Conservation (phyloP, 2,329 filamentous ascomycete species). For the Pseudogymnoascus sp. region DNA sequence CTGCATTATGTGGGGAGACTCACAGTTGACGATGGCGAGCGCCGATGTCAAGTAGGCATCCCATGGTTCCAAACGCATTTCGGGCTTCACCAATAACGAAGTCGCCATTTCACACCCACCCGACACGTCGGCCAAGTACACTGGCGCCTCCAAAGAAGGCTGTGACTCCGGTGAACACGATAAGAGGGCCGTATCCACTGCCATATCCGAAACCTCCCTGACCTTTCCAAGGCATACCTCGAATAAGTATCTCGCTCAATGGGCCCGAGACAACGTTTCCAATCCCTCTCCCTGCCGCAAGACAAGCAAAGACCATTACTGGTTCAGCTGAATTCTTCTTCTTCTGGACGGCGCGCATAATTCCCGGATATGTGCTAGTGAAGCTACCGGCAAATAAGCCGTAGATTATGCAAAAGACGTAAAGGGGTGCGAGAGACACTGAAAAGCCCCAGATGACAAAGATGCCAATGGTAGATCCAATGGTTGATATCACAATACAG, state of each 20-base stretch:
- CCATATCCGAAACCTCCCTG: slow-evolving; percentile 19
- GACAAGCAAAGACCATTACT: slow-evolving; percentile 25
- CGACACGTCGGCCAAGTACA: slow-evolving; percentile 35
- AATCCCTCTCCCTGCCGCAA: slow-evolving; percentile 22
- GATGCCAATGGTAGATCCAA: slow-evolving; percentile 38
- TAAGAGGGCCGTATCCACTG: slow-evolving; percentile 21
- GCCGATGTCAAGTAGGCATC: not conserved
- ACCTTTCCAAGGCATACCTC: slow-evolving; percentile 9
- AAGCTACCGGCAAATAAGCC: slow-evolving; percentile 48
- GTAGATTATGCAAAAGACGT: slow-evolving; percentile 40
- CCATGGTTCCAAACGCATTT: not conserved
- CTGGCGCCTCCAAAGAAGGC: slow-evolving; percentile 29
- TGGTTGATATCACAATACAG: slow-evolving; percentile 37
- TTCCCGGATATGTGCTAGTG: slow-evolving; percentile 39
- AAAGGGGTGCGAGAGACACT: slow-evolving; percentile 33
- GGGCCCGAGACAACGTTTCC: slow-evolving; percentile 21
- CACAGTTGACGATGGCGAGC: not conserved
- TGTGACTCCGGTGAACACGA: slow-evolving; percentile 22
- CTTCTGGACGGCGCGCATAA: slow-evolving; percentile 19
- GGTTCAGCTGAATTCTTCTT: slow-evolving; percentile 20
- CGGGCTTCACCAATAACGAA: not conserved
- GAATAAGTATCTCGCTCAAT: slow-evolving; percentile 18
- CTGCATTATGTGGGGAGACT: not conserved
- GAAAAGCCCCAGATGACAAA: slow-evolving; percentile 46
- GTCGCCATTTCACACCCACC: slow-evolving; percentile 16